A percentile compares a stretch with the other conserved stretches of the same genome.
Evolutionary conservation across 139 green algal species (phyloP).

Genomic region (Chlamydomonas sphaeroides): DNA sequence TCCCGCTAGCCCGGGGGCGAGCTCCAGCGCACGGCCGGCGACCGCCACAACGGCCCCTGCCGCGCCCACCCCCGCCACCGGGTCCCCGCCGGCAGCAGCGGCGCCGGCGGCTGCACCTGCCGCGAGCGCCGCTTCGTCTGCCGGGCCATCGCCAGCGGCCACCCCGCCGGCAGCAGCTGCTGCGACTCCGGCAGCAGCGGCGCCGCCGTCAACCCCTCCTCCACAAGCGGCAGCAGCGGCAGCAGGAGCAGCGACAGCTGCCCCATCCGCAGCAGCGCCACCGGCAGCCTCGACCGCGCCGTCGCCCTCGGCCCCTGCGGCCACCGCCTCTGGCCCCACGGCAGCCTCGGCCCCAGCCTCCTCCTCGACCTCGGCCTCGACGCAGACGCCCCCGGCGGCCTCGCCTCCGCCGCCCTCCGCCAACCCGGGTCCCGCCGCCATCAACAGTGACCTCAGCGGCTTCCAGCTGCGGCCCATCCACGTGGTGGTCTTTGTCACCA

Average conservation of each 20-base stretch:
- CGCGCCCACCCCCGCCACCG: not conserved
- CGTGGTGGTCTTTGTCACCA: constrained; percentile 48
- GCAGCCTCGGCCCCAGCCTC: not conserved
- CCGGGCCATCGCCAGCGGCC: not conserved
- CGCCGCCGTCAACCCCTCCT: not conserved
- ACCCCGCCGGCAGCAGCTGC: not conserved
- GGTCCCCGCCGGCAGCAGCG: not conserved
- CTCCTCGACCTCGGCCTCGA: not conserved
- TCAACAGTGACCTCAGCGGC: not conserved
- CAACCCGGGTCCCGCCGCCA: not conserved
- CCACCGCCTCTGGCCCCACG: no score
- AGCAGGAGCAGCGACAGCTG: not conserved
- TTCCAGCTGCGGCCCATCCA: constrained; percentile 49
- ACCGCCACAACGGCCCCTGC: no score
- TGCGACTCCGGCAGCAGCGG: no score
- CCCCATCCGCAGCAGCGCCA: not conserved
- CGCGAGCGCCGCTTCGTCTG: not conserved
- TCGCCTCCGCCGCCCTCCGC: not conserved
- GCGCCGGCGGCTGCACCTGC: not conserved
- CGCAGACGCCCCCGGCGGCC: not conserved
- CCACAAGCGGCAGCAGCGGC: not conserved
- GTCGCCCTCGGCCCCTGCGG: no score
- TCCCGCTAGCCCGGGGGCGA: no score
- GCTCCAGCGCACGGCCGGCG: no score
- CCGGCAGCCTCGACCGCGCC: no score